A percentile compares a stretch with the other conserved stretches of the same genome.
Evolutionary conservation across 768 basidiomycete genomes (phyloP).

Genomic region (Amanita jacksonii): DNA sequence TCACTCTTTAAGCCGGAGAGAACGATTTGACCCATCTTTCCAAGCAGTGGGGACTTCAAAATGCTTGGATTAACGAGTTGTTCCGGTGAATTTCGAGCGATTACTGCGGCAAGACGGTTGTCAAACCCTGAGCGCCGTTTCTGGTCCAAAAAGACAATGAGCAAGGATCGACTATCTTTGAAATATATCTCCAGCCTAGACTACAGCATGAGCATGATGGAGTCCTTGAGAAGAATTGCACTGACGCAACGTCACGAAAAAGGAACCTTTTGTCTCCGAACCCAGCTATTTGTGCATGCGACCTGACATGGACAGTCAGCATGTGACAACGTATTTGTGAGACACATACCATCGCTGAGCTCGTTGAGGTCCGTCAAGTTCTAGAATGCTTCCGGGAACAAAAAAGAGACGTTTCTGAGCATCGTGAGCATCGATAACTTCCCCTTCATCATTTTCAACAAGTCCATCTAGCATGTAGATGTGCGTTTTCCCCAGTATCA

Average conservation of each 20-base stretch:
- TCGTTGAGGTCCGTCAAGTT: conserved; percentile 68
- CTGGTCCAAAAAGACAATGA: conserved; percentile 73
- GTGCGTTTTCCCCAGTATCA: conserved; percentile 80
- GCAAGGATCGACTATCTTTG: conserved; percentile 80
- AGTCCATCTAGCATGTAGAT: conserved; percentile 88
- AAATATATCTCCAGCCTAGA: conserved; percentile 84
- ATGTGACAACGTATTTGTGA: background rate
- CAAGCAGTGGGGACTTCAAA: conserved; percentile 46
- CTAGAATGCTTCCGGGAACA: conserved; percentile 77
- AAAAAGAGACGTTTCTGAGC: conserved; percentile 76
- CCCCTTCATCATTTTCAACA: conserved; percentile 78
- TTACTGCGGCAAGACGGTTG: conserved; percentile 39
- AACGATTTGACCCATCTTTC: conserved; percentile 40
- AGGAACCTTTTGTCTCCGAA: conserved; percentile 79
- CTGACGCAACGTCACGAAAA: conserved; percentile 88
- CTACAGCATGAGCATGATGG: background rate
- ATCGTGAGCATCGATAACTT: conserved; percentile 81
- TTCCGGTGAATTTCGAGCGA: conserved; percentile 32
- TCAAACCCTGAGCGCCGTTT: conserved; percentile 52
- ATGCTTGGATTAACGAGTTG: conserved; percentile 38
- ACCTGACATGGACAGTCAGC: conserved; percentile 33
- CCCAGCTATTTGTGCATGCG: conserved; percentile 66
- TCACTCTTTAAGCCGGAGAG: conserved; percentile 43
- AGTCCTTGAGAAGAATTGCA: conserved; percentile 9
- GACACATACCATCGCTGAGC: conserved; percentile 69